Conservation (phyloP, 495 filamentous ascomycete species). For the Penicillium maclennaniae region DNA sequence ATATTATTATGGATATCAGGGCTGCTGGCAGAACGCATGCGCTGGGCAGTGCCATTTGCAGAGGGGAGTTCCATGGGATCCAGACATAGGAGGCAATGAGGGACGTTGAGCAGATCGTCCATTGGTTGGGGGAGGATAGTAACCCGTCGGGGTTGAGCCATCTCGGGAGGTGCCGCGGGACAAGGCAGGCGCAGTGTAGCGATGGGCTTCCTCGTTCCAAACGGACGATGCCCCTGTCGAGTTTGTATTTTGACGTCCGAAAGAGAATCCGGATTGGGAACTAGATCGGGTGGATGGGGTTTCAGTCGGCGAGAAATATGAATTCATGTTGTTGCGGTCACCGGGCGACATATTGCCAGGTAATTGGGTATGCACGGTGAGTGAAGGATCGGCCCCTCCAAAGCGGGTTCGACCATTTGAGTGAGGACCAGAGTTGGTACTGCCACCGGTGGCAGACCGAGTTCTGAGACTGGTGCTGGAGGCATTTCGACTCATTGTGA, state of each 20-base stretch:
- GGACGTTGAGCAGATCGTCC: constrained; percentile 69
- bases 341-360: constrained; percentile 47
- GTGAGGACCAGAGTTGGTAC: constrained; percentile 44
- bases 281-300: constrained; percentile 85
- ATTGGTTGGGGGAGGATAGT: constrained; percentile 49
- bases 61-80: constrained; percentile 52
- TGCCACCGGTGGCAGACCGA: constrained; percentile 75
- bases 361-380: constrained; percentile 73
- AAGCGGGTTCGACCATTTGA: constrained; percentile 59
- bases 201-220: constrained; percentile 64
- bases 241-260: constrained; percentile 63
- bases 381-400: constrained; percentile 56
- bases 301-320: constrained; percentile 90
- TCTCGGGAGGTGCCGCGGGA: constrained; percentile 76
- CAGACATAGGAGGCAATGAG: constrained; percentile 74
- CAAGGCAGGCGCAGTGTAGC: constrained; percentile 84
- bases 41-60: constrained; percentile 47
- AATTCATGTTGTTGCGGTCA: constrained; percentile 56
- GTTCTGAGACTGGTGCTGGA: constrained; percentile 78
- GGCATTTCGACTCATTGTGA: constrained; percentile 68
- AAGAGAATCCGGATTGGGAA: constrained; percentile 70
- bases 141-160: constrained; percentile 58
- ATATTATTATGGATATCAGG: constrained; percentile 61
- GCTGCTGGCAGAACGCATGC: constrained; percentile 66
- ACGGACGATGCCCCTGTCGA: constrained; percentile 53